A percentile compares a stretch with the other conserved stretches of the same genome.
These are phyloP conservation scores for Fomitopsis pinicola DNA, from an alignment of 1,284 basidiomycete species.

Conservation along the genomic window DNA sequence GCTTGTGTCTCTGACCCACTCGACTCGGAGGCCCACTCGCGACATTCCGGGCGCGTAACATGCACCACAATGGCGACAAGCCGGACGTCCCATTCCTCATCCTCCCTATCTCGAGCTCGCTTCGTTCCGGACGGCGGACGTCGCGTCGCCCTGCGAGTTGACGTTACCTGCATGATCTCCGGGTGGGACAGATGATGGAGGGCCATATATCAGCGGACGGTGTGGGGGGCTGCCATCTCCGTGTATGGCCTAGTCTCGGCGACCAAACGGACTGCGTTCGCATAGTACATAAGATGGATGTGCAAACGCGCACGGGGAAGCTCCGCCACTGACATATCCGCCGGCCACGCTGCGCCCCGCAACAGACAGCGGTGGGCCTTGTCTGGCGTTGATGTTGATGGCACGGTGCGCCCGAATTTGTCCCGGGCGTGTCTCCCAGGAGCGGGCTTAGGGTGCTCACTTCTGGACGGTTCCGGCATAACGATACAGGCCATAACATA, in stretches of 20 bases:
- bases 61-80: background rate
- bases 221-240: background rate
- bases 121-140: background rate
- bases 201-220: background rate
- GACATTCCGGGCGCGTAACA: background rate
- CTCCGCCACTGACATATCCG: background rate
- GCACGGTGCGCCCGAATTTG: background rate
- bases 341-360: background rate
- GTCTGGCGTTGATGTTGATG: background rate
- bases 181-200: background rate
- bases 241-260: background rate
- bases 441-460: background rate
- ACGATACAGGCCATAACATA: background rate
- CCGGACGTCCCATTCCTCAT: background rate
- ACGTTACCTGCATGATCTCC: background rate
- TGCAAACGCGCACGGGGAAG: background rate
- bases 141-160: background rate
- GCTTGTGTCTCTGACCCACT: no score
- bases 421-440: background rate
- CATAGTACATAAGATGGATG: background rate
- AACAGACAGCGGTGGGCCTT: background rate
- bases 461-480: background rate
- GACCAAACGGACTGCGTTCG: background rate
- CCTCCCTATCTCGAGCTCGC: constrained; percentile 2
- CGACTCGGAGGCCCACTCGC: background rate